Conservation (phyloP, 2,329 filamentous ascomycete species). For the Penicillium sp. region DNA sequence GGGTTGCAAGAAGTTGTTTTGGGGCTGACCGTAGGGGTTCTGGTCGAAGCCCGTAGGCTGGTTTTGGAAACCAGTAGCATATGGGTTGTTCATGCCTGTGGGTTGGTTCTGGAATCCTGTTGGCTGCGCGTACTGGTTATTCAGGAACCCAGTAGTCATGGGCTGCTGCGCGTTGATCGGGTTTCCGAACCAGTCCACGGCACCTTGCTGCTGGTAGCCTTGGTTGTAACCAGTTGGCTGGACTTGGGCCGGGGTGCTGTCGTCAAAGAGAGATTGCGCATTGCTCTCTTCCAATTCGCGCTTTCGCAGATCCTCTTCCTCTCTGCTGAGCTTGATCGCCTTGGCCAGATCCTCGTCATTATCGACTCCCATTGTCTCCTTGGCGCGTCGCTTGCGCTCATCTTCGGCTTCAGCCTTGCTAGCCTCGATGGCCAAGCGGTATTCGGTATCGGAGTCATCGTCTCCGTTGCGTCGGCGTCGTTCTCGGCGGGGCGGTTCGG, state of each 20-base stretch:
- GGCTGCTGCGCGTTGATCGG: conserved; percentile 77
- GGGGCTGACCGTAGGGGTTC: conserved; percentile 44
- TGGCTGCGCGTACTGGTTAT: conserved; percentile 71
- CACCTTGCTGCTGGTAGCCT: conserved; percentile 94
- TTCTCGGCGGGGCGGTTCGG: conserved; percentile 44
- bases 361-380: conserved; percentile 60
- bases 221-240: conserved; percentile 91
- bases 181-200: conserved; percentile 97
- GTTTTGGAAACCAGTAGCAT: conserved; percentile 63
- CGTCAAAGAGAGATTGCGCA: conserved; percentile 84
- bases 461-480: conserved; percentile 59
- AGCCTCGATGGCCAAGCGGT: conserved; percentile 85
- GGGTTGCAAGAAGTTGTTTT: conserved; percentile 50
- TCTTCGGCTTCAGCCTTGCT: conserved; percentile 96
- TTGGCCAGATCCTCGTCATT: conserved; percentile 90
- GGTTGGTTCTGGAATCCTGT: conserved; percentile 68
- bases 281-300: conserved; percentile 86
- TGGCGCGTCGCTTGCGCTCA: conserved; percentile 71
- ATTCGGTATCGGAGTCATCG: conserved; percentile 82
- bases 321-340: conserved; percentile 91
- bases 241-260: conserved; percentile 64
- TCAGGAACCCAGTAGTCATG: conserved; percentile 68
- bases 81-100: conserved; percentile 70
- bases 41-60: conserved; percentile 72
- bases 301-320: conserved; percentile 81